Percentiles rank a stretch among this genome's conserved stretches.
Evolutionary conservation across 345 rosid genomes (phyloP).

Genomic region (Eucalyptus marginata): DNA sequence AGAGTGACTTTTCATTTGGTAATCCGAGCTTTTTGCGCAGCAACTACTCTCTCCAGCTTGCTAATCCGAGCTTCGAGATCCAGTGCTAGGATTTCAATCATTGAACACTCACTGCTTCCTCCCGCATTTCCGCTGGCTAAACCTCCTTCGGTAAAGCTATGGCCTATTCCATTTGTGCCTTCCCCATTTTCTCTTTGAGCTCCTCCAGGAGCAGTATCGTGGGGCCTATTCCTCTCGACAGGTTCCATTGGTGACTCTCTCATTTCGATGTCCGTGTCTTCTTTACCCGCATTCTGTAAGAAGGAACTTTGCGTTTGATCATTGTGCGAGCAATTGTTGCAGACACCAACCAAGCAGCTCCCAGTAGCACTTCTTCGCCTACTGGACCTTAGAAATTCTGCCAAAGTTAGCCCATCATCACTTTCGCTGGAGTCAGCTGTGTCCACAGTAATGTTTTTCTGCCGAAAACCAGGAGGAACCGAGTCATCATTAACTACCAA

Average conservation of each 20-base stretch:
- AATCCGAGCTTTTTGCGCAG: background rate
- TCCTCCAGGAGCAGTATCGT: background rate
- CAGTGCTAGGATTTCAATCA: background rate
- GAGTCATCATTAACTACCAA: background rate
- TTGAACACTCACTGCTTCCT: background rate
- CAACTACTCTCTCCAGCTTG: background rate
- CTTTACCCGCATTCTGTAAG: background rate
- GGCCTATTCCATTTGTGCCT: background rate
- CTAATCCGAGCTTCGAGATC: conserved; percentile 2
- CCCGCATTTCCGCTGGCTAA: background rate
- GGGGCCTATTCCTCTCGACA: background rate
- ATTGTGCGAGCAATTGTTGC: background rate
- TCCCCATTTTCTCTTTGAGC: background rate
- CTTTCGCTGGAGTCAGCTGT: background rate
- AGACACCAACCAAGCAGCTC: background rate
- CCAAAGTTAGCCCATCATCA: background rate
- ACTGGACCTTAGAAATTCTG: background rate
- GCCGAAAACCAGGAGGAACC: conserved; percentile 2
- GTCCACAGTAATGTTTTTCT: background rate
- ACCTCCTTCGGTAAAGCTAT: background rate
- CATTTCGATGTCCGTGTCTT: background rate
- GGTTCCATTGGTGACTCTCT: background rate
- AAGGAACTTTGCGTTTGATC: background rate
- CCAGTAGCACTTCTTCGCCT: background rate
- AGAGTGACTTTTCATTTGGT: background rate